Evolutionary conservation across 768 basidiomycete species (phyloP), one percentile per base, ranked within the genome.

Genomic region (Amanita pallidorosea): DNA sequence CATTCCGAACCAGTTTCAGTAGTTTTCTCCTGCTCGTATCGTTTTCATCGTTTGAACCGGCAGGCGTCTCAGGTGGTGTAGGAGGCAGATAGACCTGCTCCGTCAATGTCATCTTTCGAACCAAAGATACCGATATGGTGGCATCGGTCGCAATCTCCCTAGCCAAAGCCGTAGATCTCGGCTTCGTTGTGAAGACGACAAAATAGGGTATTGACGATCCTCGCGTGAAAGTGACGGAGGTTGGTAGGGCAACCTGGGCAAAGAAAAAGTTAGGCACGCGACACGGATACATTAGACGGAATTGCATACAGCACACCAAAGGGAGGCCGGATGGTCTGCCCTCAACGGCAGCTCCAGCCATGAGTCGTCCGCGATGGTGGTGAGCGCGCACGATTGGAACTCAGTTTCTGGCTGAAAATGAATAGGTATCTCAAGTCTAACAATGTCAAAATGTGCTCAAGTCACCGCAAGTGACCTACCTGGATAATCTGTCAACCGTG

Each of bases 301-400:
- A 48, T 36, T 5, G 71, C 83, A 61, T 56, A 86, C 85, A 20
- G 79, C 83, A 61, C 81, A 84, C 34, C 71, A 73, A 60, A 83
- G 79, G 3, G 83, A 78, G 20, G 85, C 71, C 0, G 72, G 71
- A 22, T 83, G 74, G 57, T 85, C 83, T 2, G 79, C 67, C 51
- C 70, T 74, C 37, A 88, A 63, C 33, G 82, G 79, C 63, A 83
- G 75, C 61, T 87, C 85, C 18, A 85, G 57, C 85, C 85, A 88
- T 0, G 76, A 74, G 36, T 73, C 71, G 3, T 72, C 67, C 46
- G 71, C 63, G 36, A 66, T 59, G 11, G 63, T 50, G 2, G 66
- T 61, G 29, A 73, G 76, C 57, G 83, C 81, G 18, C 71, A 56
- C 2, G 79, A 81, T 47, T 78, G 76, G 54, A 80, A 80, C 55